Base-by-base conservation (phyloP, 1,284 basidiomycete species). In the Ustilago shanxiensis region DNA sequence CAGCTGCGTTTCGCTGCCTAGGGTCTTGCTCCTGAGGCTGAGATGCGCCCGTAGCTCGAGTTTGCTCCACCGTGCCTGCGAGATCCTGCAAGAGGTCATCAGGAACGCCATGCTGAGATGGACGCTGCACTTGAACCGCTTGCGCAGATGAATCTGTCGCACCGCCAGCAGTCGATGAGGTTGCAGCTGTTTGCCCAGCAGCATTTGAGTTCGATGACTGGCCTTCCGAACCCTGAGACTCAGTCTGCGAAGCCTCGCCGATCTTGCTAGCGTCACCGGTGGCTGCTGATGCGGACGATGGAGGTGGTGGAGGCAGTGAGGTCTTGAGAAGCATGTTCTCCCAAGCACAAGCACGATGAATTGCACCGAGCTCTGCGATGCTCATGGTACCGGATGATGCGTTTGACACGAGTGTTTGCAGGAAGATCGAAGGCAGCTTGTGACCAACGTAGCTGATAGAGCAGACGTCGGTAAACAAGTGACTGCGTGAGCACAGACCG, bases 391-490 rank as follows among this genome's bases (percentile, higher is more conserved):
- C 89, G 13, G 91, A 89, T 0, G 60, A 54, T 14, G 53, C 45
- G 57, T 62, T 69, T 24, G 66, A 57, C 4, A 70, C 47, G 14
- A 81, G 67, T 41, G 77, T 75, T 82, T 93, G 91, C 35, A 98
- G 89, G 33, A 97, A 88, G 7, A 91, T 89, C 3, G 92, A 90
- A 0, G 93, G 91, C 33, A 91, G 89, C 74, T 95, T 91, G 52
- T 92, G 90, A 79, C 95, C 93, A 18, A 78, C 68, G 86, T 92
- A 95, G 5, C 92, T 91, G 47, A 93, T 91, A n/a, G 92, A 93
- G 86, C 95, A 94, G 14, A 95, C 91, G 80, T 98, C 96, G 11
- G 93, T 92, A 57, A 99, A 90, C 22, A 98, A 87, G 20, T 93
- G 92, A 37, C 93, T 89, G 22, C 93, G 90, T 41, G 93, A 91